Evolutionary conservation across 2,329 filamentous ascomycete genomes (phyloP).

Genomic region (Ceratocystis harringtonii): DNA sequence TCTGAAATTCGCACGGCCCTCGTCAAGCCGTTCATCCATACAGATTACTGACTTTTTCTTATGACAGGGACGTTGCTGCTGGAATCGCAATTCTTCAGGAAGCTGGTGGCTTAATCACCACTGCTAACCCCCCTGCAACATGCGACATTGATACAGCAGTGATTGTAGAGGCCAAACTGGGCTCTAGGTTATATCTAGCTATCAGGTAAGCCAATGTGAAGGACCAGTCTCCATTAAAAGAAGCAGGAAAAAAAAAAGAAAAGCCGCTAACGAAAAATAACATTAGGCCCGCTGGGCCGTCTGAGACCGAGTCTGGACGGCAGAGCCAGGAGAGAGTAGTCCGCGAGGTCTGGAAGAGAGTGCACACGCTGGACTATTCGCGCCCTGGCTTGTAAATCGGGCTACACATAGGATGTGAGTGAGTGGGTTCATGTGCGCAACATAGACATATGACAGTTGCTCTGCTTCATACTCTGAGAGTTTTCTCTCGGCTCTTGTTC

Average conservation of each 20-base stretch:
- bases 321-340: constrained; percentile 56
- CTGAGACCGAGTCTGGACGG: constrained; percentile 44
- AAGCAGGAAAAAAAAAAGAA: background rate
- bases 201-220: constrained; percentile 36
- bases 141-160: constrained; percentile 30
- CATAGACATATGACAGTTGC: background rate
- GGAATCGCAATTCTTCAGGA: constrained; percentile 59
- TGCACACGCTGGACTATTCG: constrained; percentile 49
- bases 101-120: constrained; percentile 59
- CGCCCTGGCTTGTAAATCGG: constrained; percentile 24
- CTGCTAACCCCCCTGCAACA: constrained; percentile 53
- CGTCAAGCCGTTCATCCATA: constrained; percentile 8
- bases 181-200: constrained; percentile 55
- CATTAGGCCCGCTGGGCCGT: constrained; percentile 46
- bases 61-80: constrained; percentile 53
- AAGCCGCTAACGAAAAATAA: background rate
- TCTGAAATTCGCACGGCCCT: background rate
- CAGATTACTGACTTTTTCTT: background rate
- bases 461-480: background rate
- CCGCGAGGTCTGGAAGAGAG: constrained; percentile 57
- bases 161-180: constrained; percentile 46
- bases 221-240: background rate
- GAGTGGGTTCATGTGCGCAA: background rate
- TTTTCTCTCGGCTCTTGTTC: background rate
- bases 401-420: no score